A percentile compares a stretch with the other conserved stretches of the same genome.
Conservation (phyloP, 176 grass and related monocot species). For the Secale cereale region DNA sequence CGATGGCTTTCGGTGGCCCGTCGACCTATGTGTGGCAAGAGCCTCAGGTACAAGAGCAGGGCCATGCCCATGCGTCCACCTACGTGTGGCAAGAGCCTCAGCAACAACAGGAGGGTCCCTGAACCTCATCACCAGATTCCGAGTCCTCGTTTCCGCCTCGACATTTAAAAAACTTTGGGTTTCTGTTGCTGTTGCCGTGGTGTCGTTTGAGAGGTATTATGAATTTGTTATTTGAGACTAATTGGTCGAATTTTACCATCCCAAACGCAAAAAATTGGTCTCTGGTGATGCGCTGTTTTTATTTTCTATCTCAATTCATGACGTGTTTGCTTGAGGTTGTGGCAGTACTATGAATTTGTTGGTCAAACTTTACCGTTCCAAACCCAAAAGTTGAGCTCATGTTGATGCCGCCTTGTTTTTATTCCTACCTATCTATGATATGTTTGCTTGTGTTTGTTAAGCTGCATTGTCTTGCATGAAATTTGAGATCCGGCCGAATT, state of each 20-base stretch:
- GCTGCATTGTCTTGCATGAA: too few species aligned
- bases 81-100: neutral
- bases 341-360: neutral
- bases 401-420: neutral
- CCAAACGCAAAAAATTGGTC: neutral
- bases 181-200: neutral
- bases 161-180: neutral
- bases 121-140: neutral
- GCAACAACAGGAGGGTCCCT: neutral
- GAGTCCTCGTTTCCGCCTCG: constrained; percentile 6
- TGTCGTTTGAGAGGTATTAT: neutral
- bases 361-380: neutral
- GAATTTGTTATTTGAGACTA: neutral
- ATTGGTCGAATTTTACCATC: neutral
- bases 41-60: neutral
- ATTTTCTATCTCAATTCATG: too few species aligned
- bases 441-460: too few species aligned
- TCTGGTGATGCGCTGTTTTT: too few species aligned
- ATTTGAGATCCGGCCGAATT: too few species aligned
- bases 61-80: neutral
- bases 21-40: neutral
- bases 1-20: constrained; percentile 29
- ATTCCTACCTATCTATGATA: neutral
- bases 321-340: too few species aligned
- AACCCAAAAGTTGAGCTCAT: neutral